Evolutionary conservation across 2,329 filamentous ascomycete genomes (phyloP).

Genomic region (Aspergillus cejpii): DNA sequence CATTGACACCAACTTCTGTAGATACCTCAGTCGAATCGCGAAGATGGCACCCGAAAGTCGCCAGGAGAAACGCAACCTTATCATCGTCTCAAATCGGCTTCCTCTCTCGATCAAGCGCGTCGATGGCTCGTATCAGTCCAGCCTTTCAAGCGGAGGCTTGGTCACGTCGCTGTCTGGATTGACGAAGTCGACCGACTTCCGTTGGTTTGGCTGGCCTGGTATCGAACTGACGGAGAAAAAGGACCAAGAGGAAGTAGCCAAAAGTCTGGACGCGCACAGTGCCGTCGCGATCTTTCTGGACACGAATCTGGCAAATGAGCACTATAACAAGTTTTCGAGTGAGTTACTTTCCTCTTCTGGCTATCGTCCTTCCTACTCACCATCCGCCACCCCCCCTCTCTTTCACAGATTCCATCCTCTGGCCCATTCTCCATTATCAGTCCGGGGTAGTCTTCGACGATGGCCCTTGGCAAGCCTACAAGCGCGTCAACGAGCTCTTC

Average conservation of each 20-base stretch:
- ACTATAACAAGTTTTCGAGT: constrained; percentile 97
- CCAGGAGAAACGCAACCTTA: constrained; percentile 24
- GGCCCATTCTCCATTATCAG: constrained; percentile 96
- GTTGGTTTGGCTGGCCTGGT: constrained; percentile 96
- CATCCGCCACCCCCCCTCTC: not conserved
- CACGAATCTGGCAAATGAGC: constrained; percentile 77
- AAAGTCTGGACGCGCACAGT: constrained; percentile 69
- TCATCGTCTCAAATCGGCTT: constrained; percentile 84
- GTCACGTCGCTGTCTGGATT: constrained; percentile 84
- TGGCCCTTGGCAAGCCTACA: constrained; percentile 78
- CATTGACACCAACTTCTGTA: not conserved
- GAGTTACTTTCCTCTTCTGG: constrained; percentile 29
- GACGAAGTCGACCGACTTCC: constrained; percentile 80
- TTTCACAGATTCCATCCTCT: constrained; percentile 83
- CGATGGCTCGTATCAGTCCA: constrained; percentile 74
- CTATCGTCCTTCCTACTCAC: constrained; percentile 1
- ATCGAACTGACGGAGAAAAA: constrained; percentile 68
- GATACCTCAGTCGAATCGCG: not conserved
- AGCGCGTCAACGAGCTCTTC: constrained; percentile 81
- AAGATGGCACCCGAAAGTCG: not conserved
- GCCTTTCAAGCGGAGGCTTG: constrained; percentile 84
- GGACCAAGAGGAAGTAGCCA: constrained; percentile 62
- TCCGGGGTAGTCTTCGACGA: constrained; percentile 92
- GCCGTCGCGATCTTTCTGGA: constrained; percentile 83
- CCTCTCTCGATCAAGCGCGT: constrained; percentile 85